phyloP scores from a whole-genome alignment of 2,329 filamentous ascomycete genomes.

The Hymenoscyphus occultus region DNA sequence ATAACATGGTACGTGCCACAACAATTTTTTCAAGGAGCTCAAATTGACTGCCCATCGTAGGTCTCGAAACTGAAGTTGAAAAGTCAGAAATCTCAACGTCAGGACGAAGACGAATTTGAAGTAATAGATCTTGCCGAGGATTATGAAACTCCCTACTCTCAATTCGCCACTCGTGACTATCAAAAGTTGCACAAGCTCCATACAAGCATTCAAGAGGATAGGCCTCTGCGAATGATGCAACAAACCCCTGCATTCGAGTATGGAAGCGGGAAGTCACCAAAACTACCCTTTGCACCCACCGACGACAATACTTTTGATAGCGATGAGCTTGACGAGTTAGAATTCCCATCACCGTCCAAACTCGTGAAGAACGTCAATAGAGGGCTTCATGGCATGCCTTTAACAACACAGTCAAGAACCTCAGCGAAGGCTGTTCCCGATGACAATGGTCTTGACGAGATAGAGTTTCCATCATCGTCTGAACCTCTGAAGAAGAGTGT shows the following conservation, averaged over 20 bases:
- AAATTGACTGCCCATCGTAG: not conserved
- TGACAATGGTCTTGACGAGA: too few species aligned
- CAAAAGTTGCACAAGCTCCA: slow-evolving; percentile 35
- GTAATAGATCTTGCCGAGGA: slow-evolving; percentile 31
- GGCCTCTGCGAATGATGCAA: slow-evolving; percentile 27
- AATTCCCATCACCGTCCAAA: slow-evolving; percentile 39
- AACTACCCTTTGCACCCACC: slow-evolving; percentile 23
- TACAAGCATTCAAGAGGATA: slow-evolving; percentile 29
- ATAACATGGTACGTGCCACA: not conserved
- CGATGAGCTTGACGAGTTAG: slow-evolving; percentile 34
- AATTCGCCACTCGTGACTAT: slow-evolving; percentile 29
- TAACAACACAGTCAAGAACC: too few species aligned
- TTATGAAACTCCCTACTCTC: slow-evolving; percentile 20
- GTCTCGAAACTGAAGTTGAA: slow-evolving; percentile 19
- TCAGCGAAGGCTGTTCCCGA: not conserved
- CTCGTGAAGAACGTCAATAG: slow-evolving; percentile 17
- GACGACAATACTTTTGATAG: slow-evolving; percentile 10
- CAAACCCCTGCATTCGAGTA: slow-evolving; percentile 31
- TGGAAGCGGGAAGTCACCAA: slow-evolving; percentile 23
- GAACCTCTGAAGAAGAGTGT: not conserved
- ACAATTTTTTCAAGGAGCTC: not conserved
- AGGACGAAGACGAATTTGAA: slow-evolving; percentile 27
- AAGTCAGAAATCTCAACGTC: slow-evolving; percentile 1
- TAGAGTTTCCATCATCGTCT: not conserved
- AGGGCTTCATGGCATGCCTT: too few species aligned